Evolutionary conservation across 2,329 filamentous ascomycete species (phyloP), one percentile per base, ranked within the genome.

Genomic region (Epichloe amarillans): DNA sequence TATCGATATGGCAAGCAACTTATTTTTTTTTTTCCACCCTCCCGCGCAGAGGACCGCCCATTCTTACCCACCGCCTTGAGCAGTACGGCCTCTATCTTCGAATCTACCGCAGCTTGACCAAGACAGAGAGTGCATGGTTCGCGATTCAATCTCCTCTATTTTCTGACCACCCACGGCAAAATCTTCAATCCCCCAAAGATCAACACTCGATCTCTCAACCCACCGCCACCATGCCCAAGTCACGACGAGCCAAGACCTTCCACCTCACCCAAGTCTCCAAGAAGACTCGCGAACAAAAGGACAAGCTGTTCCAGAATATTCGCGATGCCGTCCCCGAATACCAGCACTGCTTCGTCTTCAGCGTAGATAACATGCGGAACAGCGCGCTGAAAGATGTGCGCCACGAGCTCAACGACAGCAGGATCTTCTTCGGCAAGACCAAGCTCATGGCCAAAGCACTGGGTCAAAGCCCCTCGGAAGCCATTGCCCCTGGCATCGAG

Each of bases 401-500:
- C 60, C 79, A 82, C 58, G 85, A 95, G 62, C 83, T 96, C 60
- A 76, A 76, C 47, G 89, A 96, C 72, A 40, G 52, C 50, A 53
- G 90, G 61, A 75, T 98, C 66, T 97, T 97, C 81, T 97, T 96
- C 71, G 93, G 91, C 72, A 98, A 97, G 75, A 97, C 91, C 53
- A 97, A 97, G 73, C 90, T 98, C 68, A 97, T 97, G 89, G 83
- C 87, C 61, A 91, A 93, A 71, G 90, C 93, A 52, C 84, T 98
- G 26, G 93, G 93, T 64, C 79, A 79, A 57, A 83, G 76, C 50
- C 76, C 82, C 58, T 84, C 86, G 63, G 85, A 88, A 62, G 88
- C 90, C 70, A 79, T 86, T 69, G 86, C 88, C 59, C 80, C 86
- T 43, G 87, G 88, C 64, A 80, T 93, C 61, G 75, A 87, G 65